These are phyloP conservation scores for Russula ochroleuca DNA, from an alignment of 768 basidiomycete species.

Conservation along the genomic window DNA sequence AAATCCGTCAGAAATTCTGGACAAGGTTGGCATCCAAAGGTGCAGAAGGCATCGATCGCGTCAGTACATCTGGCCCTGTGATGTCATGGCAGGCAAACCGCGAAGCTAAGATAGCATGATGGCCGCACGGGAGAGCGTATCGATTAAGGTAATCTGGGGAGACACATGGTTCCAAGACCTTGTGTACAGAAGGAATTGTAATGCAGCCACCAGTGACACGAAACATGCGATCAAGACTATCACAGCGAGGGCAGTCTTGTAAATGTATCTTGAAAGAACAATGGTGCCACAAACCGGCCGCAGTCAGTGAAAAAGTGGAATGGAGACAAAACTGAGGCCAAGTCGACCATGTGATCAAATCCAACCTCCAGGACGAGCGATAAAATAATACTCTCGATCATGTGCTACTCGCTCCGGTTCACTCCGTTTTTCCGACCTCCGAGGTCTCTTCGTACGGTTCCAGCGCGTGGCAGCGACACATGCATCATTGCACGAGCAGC, in stretches of 20 bases:
- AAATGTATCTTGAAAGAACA: neutral
- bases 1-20: neutral
- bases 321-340: neutral
- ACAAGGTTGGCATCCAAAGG: constrained; percentile 17
- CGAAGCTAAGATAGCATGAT: neutral
- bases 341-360: neutral
- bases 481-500: too few species aligned
- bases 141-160: neutral
- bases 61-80: constrained; percentile 8
- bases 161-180: neutral
- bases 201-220: neutral
- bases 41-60: constrained; percentile 5
- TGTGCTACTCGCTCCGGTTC: neutral
- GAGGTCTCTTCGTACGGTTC: neutral
- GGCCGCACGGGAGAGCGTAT: neutral
- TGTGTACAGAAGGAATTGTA: neutral
- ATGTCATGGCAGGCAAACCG: constrained; percentile 14
- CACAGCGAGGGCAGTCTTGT: neutral
- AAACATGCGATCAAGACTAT: neutral
- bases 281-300: neutral
- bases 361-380: neutral
- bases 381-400: neutral
- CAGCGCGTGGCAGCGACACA: too few species aligned
- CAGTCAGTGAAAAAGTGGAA: neutral
- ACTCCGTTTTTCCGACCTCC: neutral